Evolutionary conservation across 345 rosid genomes (phyloP).

Genomic region (Hypericum androsaemum): DNA sequence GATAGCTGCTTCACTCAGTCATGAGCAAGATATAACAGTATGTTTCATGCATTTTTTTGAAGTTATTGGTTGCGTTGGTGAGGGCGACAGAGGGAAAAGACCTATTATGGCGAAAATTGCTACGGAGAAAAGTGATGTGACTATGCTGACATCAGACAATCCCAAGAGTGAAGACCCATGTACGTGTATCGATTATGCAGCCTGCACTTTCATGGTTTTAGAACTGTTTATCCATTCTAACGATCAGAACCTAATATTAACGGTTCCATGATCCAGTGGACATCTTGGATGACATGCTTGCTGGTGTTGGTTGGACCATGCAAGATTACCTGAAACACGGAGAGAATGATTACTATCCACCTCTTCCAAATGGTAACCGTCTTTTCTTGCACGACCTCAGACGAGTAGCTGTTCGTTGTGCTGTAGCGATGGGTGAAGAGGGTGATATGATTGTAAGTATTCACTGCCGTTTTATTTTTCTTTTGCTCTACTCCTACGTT

Average conservation of each 20-base stretch:
- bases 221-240: no score
- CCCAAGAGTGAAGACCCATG: constrained; percentile 85
- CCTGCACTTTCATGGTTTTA: no score
- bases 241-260: no score
- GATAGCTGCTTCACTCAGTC: no score
- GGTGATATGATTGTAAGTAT: constrained; percentile 93
- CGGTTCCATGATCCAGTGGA: constrained; percentile 41
- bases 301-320: constrained; percentile 93
- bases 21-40: no score
- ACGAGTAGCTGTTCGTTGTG: constrained; percentile 87
- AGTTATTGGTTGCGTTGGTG: constrained; percentile 85
- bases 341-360: constrained; percentile 83
- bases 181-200: constrained; percentile 20
- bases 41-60: constrained; percentile 7
- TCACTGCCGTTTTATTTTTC: constrained; percentile 8
- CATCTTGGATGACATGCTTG: constrained; percentile 88
- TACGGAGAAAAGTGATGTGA: constrained; percentile 85
- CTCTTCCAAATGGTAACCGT: constrained; percentile 79
- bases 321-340: constrained; percentile 84
- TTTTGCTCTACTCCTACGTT: no score
- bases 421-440: constrained; percentile 98
- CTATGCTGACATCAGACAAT: constrained; percentile 85
- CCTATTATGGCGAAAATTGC: constrained; percentile 82
- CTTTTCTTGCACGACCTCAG: constrained; percentile 85
- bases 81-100: constrained; percentile 72